These are phyloP conservation scores for Zygoascus bituminiphila DNA, from an alignment of 805 yeast genomes.

Conservation along the genomic window DNA sequence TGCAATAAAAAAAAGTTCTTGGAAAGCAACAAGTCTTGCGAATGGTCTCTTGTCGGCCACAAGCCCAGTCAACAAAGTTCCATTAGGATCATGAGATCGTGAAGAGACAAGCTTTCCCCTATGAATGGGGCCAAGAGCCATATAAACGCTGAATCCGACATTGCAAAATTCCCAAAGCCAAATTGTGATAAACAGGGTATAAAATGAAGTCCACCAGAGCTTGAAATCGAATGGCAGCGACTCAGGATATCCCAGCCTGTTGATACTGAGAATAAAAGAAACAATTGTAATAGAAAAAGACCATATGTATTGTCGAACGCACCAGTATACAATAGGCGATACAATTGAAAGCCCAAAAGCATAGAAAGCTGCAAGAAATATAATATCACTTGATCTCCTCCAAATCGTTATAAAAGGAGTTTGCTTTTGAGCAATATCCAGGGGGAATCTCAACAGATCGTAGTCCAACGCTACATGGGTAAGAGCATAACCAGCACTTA, in stretches of 20 bases:
- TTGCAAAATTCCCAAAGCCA: constrained; percentile 24
- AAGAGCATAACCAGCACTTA: constrained; percentile 6
- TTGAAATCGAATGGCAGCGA: constrained; percentile 16
- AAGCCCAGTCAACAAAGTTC: constrained; percentile 32
- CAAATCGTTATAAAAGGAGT: constrained; percentile 7
- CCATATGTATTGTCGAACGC: constrained; percentile 15
- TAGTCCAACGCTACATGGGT: constrained; percentile 9
- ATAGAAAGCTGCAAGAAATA: constrained; percentile 2
- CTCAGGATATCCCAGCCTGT: not conserved
- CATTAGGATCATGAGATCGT: constrained; percentile 28
- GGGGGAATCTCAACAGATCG: constrained; percentile 11
- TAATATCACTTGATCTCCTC: constrained; percentile 3
- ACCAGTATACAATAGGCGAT: constrained; percentile 14
- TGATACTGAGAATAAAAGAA: constrained; percentile 6
- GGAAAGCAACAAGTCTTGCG: constrained; percentile 30
- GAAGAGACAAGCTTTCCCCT: constrained; percentile 24
- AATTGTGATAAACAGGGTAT: constrained; percentile 15
- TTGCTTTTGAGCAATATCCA: not conserved
- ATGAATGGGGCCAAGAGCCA: constrained; percentile 31
- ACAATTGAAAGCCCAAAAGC: constrained; percentile 8
- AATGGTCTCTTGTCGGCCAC: constrained; percentile 19
- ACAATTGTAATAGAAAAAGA: constrained; percentile 8
- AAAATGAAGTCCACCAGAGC: constrained; percentile 9
- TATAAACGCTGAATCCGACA: constrained; percentile 25
- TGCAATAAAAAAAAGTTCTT: constrained; percentile 30